phyloP scores from a whole-genome alignment of 2,329 filamentous ascomycete genomes.

The Pyricularia pennisetigena region DNA sequence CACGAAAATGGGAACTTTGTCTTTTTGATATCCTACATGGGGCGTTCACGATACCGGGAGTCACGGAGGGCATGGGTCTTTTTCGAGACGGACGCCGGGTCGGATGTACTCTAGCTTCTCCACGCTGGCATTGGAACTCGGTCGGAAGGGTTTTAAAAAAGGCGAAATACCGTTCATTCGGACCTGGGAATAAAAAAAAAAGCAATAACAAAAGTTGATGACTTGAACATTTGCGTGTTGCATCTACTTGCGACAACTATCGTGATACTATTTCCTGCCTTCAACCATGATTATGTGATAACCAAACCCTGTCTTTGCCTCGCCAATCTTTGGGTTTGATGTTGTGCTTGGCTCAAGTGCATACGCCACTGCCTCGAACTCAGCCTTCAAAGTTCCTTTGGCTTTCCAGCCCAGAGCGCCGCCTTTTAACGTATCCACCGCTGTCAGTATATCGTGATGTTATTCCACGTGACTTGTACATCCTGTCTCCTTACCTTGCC shows the following conservation, averaged over 20 bases:
- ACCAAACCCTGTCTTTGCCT: conserved; percentile 65
- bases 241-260: neutral
- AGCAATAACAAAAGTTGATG: neutral
- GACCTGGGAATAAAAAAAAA: conserved; percentile 15
- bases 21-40: conserved; percentile 11
- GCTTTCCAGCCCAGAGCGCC: conserved; percentile 66
- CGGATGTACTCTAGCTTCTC: conserved; percentile 37
- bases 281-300: conserved; percentile 77
- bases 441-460: conserved; percentile 24
- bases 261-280: conserved; percentile 33
- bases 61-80: conserved; percentile 25
- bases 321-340: conserved; percentile 52
- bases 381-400: conserved; percentile 54
- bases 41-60: conserved; percentile 21
- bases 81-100: conserved; percentile 22
- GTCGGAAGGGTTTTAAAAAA: conserved; percentile 5
- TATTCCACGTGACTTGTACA: neutral
- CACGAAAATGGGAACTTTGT: conserved; percentile 4
- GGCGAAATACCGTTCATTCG: conserved; percentile 25
- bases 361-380: conserved; percentile 66
- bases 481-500: conserved; percentile 36
- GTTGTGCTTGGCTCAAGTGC: conserved; percentile 57
- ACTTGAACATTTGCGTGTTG: neutral
- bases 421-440: conserved; percentile 30
- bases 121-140: conserved; percentile 29